Conservation (phyloP, 176 grass and related monocot genomes). For the Typha latifolia region DNA sequence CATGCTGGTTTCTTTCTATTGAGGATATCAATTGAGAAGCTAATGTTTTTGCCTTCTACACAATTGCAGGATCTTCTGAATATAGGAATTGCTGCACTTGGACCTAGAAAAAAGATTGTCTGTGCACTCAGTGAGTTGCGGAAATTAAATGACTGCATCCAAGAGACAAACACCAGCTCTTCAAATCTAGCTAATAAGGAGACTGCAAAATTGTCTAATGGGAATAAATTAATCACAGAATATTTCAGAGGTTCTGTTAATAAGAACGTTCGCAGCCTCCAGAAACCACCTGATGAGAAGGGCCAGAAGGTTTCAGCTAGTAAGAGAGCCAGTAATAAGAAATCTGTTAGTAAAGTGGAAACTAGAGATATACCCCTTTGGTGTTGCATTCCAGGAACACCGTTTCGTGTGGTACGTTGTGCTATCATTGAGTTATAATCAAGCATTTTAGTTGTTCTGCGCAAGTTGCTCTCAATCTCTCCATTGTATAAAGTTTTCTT, state of each 20-base stretch:
- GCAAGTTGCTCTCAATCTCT: neutral
- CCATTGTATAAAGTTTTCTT: neutral
- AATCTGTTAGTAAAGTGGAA: conserved; percentile 37
- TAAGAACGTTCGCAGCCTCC: conserved; percentile 21
- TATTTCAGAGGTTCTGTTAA: conserved; percentile 58
- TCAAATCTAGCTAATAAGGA: conserved; percentile 33
- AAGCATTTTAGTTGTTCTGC: neutral
- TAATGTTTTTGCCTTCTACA: conserved; percentile 21
- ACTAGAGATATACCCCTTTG: conserved; percentile 62
- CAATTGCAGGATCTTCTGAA: conserved; percentile 70
- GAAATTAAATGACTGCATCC: conserved; percentile 41
- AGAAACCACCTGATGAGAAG: conserved; percentile 30
- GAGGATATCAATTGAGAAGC: neutral
- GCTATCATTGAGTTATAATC: neutral
- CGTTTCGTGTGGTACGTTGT: conserved; percentile 84
- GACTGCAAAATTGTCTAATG: conserved; percentile 36
- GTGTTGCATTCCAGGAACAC: conserved; percentile 83
- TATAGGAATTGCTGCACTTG: conserved; percentile 73
- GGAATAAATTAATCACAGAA: conserved; percentile 89
- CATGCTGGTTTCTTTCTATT: conserved; percentile 6
- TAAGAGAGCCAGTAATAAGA: conserved; percentile 29
- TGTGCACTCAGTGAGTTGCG: conserved; percentile 53
- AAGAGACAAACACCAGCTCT: conserved; percentile 23
- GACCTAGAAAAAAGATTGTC: conserved; percentile 77
- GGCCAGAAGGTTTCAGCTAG: conserved; percentile 25